Evolutionary conservation across 495 filamentous ascomycete species (phyloP).

Genomic region (Gamarada debralockiae): DNA sequence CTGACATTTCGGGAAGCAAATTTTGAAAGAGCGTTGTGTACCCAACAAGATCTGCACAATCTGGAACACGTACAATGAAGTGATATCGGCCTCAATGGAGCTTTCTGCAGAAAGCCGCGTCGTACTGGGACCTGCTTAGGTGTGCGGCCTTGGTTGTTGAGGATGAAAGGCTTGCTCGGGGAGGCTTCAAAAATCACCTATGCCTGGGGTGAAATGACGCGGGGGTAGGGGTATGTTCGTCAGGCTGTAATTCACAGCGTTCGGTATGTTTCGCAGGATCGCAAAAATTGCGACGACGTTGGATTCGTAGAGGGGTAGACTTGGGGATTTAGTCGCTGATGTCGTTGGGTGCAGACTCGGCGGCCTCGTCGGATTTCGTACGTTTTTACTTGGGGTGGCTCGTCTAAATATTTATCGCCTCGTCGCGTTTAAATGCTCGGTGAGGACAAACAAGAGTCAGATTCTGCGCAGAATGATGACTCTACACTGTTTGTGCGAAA

Average conservation of each 20-base stretch:
- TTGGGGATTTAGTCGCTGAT: not conserved
- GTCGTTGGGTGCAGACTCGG: not conserved
- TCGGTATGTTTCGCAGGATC: not conserved
- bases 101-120: conserved; percentile 25
- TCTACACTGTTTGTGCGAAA: no score
- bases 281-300: conserved; percentile 2
- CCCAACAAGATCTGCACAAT: not conserved
- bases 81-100: conserved; percentile 26
- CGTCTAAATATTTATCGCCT: no score
- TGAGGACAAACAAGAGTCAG: no score
- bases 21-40: conserved; percentile 3
- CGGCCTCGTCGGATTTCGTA: conserved; percentile 5
- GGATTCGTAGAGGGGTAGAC: not conserved
- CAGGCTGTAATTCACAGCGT: conserved; percentile 2
- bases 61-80: conserved; percentile 25
- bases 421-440: no score
- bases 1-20: conserved; percentile 8
- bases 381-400: conserved; percentile 6
- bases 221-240: not conserved
- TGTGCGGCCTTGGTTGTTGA: conserved; percentile 12
- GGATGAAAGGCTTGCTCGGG: conserved; percentile 2
- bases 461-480: no score
- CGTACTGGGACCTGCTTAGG: not conserved
- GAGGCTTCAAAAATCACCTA: conserved; percentile 1
- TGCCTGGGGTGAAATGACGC: conserved; percentile 2